Percentiles rank a stretch among this genome's conserved stretches.
Evolutionary conservation across 192 early-diverging fungal species (phyloP).

Genomic region (Umbelopsis ramanniana): DNA sequence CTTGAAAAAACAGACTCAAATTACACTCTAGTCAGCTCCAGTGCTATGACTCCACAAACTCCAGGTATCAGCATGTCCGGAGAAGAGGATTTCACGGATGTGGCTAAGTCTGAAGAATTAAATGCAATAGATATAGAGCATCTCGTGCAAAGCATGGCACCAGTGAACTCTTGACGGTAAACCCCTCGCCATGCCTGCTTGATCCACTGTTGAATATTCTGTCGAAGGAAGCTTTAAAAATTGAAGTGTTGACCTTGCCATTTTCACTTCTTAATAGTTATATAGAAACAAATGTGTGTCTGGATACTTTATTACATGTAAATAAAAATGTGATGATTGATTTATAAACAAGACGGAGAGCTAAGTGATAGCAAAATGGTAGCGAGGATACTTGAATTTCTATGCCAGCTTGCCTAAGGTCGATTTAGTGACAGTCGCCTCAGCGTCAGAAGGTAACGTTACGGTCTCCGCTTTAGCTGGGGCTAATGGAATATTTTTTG

Average conservation of each 20-base stretch:
- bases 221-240: neutral
- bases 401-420: neutral
- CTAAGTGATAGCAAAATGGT: neutral
- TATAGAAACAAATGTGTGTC: neutral
- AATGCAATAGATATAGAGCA: neutral
- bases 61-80: constrained; percentile 23
- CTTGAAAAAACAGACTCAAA: neutral
- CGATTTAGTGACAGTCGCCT: neutral
- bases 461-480: neutral
- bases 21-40: neutral
- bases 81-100: neutral
- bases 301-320: neutral
- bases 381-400: neutral
- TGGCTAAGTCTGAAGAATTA: neutral
- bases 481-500: neutral
- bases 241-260: neutral
- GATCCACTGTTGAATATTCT: neutral
- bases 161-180: constrained; percentile 7
- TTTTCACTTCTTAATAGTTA: too few relatives aligned
- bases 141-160: constrained; percentile 13
- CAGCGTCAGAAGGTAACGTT: neutral
- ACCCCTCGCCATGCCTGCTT: neutral
- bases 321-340: neutral
- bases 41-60: constrained; percentile 13
- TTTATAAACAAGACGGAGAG: neutral